Evolutionary conservation across 345 rosid species (phyloP).

Genomic region (Hirschfeldia incana): DNA sequence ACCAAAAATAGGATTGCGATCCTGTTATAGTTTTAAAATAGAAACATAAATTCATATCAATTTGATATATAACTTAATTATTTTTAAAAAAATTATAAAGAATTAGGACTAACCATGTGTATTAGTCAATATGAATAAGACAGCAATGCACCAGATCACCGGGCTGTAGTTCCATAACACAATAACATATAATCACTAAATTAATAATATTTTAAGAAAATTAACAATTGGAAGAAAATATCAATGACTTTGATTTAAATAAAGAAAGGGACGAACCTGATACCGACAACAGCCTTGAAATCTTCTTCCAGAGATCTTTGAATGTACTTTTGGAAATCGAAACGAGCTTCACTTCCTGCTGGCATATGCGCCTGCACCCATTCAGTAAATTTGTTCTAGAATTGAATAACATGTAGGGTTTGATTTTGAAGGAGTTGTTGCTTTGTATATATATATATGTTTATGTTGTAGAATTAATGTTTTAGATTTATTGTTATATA

Average conservation of each 20-base stretch:
- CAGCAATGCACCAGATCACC: conserved; percentile 70
- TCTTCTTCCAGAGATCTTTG: conserved; percentile 83
- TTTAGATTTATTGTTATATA: background rate
- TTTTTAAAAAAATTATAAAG: background rate
- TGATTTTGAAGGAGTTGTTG: no score
- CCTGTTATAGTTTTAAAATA: conserved; percentile 45
- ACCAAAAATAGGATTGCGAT: conserved; percentile 67
- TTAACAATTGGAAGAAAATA: background rate
- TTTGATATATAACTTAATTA: background rate
- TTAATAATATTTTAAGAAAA: background rate
- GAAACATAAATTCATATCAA: background rate
- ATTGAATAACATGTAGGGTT: background rate
- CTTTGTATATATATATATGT: no score
- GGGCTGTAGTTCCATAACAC: conserved; percentile 56
- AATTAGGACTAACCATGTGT: conserved; percentile 61
- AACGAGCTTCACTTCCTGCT: conserved; percentile 63
- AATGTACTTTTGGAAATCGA: conserved; percentile 84
- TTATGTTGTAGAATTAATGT: no score
- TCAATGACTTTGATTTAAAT: background rate
- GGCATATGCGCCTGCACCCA: conserved; percentile 86
- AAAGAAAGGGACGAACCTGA: conserved; percentile 48
- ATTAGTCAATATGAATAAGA: conserved; percentile 64
- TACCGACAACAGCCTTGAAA: conserved; percentile 88
- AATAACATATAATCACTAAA: background rate
- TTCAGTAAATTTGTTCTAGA: background rate